A percentile compares a stretch with the other conserved stretches of the same genome.
Evolutionary conservation across 192 early-diverging fungal species (phyloP).

Genomic region (Gaertneriomyces semiglobifer): DNA sequence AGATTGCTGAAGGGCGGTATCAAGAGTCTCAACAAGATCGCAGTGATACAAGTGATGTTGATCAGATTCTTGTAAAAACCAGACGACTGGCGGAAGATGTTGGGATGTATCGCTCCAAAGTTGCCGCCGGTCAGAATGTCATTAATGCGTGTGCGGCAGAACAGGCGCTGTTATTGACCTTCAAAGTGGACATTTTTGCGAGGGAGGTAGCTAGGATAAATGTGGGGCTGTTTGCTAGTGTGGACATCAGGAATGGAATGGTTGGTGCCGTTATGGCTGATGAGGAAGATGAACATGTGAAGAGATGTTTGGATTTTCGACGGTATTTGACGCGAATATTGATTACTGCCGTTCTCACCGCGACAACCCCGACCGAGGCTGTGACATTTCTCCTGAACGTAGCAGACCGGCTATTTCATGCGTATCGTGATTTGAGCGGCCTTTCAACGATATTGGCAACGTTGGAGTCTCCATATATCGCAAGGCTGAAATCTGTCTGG

Average conservation of each 20-base stretch:
- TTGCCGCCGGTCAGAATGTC: background rate
- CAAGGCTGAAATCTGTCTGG: background rate
- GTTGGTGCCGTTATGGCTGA: too few relatives aligned
- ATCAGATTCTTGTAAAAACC: background rate
- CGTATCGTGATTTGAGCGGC: conserved; percentile 4
- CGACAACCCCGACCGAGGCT: background rate
- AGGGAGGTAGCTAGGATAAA: conserved; percentile 4
- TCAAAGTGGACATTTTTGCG: background rate
- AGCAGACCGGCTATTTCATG: background rate
- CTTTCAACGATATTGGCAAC: background rate
- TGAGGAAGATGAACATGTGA: too few relatives aligned
- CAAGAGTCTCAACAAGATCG: background rate
- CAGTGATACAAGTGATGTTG: background rate
- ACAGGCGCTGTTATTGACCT: background rate
- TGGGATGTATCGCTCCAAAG: conserved; percentile 4
- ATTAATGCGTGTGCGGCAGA: background rate
- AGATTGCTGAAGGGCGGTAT: background rate
- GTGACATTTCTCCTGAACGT: background rate
- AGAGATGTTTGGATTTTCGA: background rate
- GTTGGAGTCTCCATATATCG: background rate
- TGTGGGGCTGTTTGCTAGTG: background rate
- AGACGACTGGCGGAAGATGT: conserved; percentile 1
- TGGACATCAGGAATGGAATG: background rate
- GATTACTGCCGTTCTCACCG: background rate
- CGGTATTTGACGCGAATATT: background rate